Percentiles rank a stretch among this genome's conserved stretches.
Conservation (phyloP, 805 yeast genomes). For the Ogataea henricii region DNA sequence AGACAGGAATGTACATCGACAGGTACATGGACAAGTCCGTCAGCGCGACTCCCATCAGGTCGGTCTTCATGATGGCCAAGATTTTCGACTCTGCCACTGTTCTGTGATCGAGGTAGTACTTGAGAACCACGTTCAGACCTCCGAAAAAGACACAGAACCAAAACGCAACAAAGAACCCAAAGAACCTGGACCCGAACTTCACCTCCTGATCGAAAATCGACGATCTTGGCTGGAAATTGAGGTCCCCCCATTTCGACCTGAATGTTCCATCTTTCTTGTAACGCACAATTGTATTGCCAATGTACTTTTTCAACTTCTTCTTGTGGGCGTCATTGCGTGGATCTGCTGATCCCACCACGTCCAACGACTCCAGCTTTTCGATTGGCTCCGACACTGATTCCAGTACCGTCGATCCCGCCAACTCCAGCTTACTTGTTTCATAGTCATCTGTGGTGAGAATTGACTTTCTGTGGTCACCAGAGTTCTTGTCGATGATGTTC, state of each 20-base stretch:
- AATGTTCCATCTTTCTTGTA: constrained; percentile 37
- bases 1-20: constrained; percentile 58
- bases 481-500: constrained; percentile 18
- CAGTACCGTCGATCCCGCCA: background rate
- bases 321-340: background rate
- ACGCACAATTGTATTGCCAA: constrained; percentile 11
- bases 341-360: background rate
- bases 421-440: constrained; percentile 11
- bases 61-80: constrained; percentile 56
- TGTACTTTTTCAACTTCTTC: constrained; percentile 3
- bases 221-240: constrained; percentile 44
- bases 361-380: background rate
- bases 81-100: constrained; percentile 53
- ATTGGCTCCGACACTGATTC: background rate
- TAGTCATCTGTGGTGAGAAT: constrained; percentile 26
- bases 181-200: constrained; percentile 52
- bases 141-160: constrained; percentile 69
- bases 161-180: constrained; percentile 78
- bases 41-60: constrained; percentile 65
- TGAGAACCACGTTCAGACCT: constrained; percentile 53
- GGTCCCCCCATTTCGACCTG: constrained; percentile 57
- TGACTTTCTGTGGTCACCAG: constrained; percentile 21
- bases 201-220: constrained; percentile 56
- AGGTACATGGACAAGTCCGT: constrained; percentile 79
- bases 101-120: constrained; percentile 52